Evolutionary conservation across 2,329 filamentous ascomycete species (phyloP).

Genomic region (Penicillium decumbens): DNA sequence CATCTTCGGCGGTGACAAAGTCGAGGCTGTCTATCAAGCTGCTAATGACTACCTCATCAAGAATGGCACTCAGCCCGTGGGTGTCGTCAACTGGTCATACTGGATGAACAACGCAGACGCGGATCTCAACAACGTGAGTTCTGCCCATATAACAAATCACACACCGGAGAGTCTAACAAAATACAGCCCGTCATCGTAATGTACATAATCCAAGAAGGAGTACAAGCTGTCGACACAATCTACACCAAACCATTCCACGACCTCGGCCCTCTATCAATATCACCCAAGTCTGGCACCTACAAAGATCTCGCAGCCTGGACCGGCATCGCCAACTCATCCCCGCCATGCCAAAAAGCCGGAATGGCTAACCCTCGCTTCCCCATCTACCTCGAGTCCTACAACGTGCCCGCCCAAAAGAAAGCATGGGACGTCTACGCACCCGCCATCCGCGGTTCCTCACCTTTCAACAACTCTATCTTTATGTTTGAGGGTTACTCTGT

Average conservation of each 20-base stretch:
- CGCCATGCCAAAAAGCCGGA: conserved; percentile 44
- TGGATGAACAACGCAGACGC: conserved; percentile 24
- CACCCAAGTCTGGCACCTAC: conserved; percentile 41
- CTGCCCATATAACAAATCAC: neutral
- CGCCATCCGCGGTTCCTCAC: conserved; percentile 28
- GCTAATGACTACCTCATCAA: conserved; percentile 46
- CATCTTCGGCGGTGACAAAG: conserved; percentile 47
- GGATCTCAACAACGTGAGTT: conserved; percentile 26
- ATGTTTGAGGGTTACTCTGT: conserved; percentile 55
- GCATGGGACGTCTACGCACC: conserved; percentile 39
- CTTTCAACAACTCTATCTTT: conserved; percentile 44
- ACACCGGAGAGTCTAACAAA: too few species aligned
- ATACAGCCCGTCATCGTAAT: conserved; percentile 28
- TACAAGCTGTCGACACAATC: conserved; percentile 37
- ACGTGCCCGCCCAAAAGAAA: conserved; percentile 34
- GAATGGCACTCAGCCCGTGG: conserved; percentile 42
- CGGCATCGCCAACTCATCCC: conserved; percentile 35
- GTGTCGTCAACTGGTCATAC: conserved; percentile 48
- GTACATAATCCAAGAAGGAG: conserved; percentile 34
- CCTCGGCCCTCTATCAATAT: conserved; percentile 38
- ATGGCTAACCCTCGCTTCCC: conserved; percentile 44
- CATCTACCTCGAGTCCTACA: conserved; percentile 43
- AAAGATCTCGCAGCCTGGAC: conserved; percentile 46
- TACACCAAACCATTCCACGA: conserved; percentile 45
- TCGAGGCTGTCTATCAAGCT: conserved; percentile 47